Evolutionary conservation across 2,329 filamentous ascomycete species (phyloP), one percentile per base, ranked within the genome.

Genomic region (Talaromyces piceae): DNA sequence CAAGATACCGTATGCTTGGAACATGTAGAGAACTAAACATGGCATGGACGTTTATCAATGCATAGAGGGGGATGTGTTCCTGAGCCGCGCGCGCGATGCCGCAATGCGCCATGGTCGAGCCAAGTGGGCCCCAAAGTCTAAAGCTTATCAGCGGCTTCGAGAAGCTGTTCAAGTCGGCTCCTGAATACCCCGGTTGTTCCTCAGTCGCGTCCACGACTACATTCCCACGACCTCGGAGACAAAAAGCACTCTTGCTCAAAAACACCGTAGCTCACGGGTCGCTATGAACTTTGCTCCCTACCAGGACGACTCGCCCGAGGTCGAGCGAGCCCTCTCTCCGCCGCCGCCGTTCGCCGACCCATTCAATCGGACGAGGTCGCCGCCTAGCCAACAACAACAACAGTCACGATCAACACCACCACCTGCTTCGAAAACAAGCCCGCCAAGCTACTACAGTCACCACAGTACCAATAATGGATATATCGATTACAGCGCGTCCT

Each of bases 231-330:
- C 30, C n/a, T 13, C 33, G 16, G 12, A n/a, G 16, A 37, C 33
- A 37, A 2, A 9, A 18, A 37, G 33, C 33, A 37, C 16, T 37
- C 20, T 18, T 20, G 16, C 16, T 37, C 33, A 46, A 22, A 31
- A 20, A 11, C 1, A 4, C 16, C 22, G 16, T 18, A 11, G n/a
- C 11, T n/a, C 13, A 43, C 4, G 3, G 26, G 7, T 18, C 43
- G 41, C 22, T 31, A 93, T 93, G 87, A 88, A 96, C 74, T 98
- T 97, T 68, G 93, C 93, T 43, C 93, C 93, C 31, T 98, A 97
- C 73, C 93, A 97, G 75, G 91, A 91, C 69, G 86, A 86, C 45
- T 86, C 87, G 13, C 93, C 93, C 8, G 91, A 97, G 73, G 79
- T 86, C 61, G 82, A 83, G 59, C 88, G 91, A 63, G 83, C 86